A percentile compares a stretch with the other conserved stretches of the same genome.
These are phyloP conservation scores for Pseudonitzschia delicatissima DNA, from an alignment of 108 stramenopile genomes.

Conservation along the genomic window DNA sequence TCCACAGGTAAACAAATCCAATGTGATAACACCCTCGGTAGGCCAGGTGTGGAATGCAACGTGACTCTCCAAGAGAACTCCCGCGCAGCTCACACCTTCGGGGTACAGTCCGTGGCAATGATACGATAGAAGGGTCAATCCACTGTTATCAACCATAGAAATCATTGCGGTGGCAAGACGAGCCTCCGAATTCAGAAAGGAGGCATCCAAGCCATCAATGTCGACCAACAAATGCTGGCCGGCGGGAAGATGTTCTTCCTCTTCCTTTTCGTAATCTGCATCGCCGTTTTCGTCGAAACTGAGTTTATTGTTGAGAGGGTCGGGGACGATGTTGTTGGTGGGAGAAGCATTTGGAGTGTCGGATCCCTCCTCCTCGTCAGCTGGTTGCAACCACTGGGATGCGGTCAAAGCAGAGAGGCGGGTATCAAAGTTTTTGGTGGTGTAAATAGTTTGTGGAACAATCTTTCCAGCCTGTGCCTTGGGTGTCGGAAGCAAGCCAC, in stretches of 20 bases:
- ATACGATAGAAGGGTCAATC: conserved; percentile 69
- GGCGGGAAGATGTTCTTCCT: conserved; percentile 49
- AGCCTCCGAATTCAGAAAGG: conserved; percentile 59
- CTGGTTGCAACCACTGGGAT: conserved; percentile 27
- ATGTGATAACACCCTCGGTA: conserved; percentile 62
- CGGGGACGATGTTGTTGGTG: neutral
- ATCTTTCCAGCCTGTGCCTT: conserved; percentile 21
- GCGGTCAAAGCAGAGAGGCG: conserved; percentile 17
- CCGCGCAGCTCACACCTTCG: conserved; percentile 61
- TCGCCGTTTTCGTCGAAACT: conserved; percentile 4
- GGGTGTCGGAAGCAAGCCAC: conserved; percentile 18
- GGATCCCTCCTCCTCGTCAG: neutral
- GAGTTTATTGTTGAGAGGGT: conserved; percentile 11
- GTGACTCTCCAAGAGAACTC: conserved; percentile 63
- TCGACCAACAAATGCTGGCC: conserved; percentile 77
- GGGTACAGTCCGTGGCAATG: conserved; percentile 70
- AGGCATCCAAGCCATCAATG: conserved; percentile 55
- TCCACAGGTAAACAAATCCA: conserved; percentile 69
- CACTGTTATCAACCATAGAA: conserved; percentile 45
- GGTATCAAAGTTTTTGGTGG: conserved; percentile 61
- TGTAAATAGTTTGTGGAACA: conserved; percentile 62
- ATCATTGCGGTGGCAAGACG: conserved; percentile 70
- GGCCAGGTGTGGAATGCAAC: conserved; percentile 78
- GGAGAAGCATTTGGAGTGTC: conserved; percentile 5
- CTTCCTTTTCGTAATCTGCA: conserved; percentile 26